Percentiles rank a stretch among this genome's conserved stretches.
phyloP scores from a whole-genome alignment of 495 filamentous ascomycete species.

The Aspergillus egyptiacus region DNA sequence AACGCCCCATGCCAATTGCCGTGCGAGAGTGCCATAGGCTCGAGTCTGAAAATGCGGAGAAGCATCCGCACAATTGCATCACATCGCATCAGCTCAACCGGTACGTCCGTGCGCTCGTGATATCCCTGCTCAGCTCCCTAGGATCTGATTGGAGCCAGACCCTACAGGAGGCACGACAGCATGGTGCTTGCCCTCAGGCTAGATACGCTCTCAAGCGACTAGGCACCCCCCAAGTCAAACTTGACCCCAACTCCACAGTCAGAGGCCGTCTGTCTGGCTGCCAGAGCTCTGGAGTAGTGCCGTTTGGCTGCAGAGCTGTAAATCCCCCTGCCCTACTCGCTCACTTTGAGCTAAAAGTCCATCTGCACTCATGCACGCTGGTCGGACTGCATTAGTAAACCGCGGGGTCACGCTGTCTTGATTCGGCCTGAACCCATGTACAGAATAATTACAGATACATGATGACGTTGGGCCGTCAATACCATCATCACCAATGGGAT shows the following conservation, averaged over 20 bases:
- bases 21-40: slow-evolving; percentile 6
- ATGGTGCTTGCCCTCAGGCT: slow-evolving; percentile 4
- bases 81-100: slow-evolving; percentile 13
- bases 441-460: background rate
- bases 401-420: slow-evolving; percentile 3
- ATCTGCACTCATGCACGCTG: slow-evolving; percentile 11
- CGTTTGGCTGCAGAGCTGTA: slow-evolving; percentile 15
- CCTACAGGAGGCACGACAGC: slow-evolving; percentile 1
- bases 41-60: slow-evolving; percentile 7
- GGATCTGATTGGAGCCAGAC: slow-evolving; percentile 5
- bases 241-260: slow-evolving; percentile 8
- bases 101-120: slow-evolving; percentile 9
- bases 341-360: slow-evolving; percentile 1
- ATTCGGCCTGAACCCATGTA: slow-evolving; percentile 1
- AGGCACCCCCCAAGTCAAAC: background rate
- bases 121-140: slow-evolving; percentile 2
- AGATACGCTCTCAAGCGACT: background rate
- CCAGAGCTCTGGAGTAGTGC: slow-evolving; percentile 16
- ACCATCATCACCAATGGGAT: background rate
- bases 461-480: background rate
- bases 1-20: background rate
- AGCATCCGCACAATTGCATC: slow-evolving; percentile 11
- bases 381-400: slow-evolving; percentile 5
- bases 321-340: slow-evolving; percentile 15
- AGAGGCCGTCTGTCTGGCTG: slow-evolving; percentile 10